Base-by-base conservation (phyloP, 768 basidiomycete species). In the Panellus pusillus region DNA sequence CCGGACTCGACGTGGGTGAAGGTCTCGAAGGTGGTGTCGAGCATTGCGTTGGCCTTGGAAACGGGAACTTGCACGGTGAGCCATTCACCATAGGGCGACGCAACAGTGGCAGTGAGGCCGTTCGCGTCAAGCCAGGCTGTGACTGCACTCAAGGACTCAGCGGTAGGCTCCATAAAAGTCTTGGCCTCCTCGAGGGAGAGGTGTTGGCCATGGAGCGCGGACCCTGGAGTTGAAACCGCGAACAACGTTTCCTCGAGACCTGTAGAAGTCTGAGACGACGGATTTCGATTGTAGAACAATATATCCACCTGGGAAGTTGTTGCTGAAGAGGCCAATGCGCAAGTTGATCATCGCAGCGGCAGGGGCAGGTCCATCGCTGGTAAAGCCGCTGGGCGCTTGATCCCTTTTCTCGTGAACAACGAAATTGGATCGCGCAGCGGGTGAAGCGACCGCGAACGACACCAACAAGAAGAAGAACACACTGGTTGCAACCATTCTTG, bases 71-170 rank as follows among this genome's bases (percentile, higher is more conserved):
- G 64, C 36, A 79, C 66, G 9, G 66, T 71, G 12, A 81, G 65
- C 80, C 79, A 81, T 44, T 81, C 81, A 15, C 69, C 67, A 1
- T 79, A 77, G 2, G 74, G 70, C 17, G 80, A 77, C 9, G 71
- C 70, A n/a, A 65, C 50, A 6, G 73, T 54, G 48, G 68, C 61
- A 31, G 69, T 66, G 27, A 82, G 65, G 18, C 77, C 80, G 40
- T 79, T 68, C 0, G 68, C 68, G 1, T 68, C 68, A 7, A 81
- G 66, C 80, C 81, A 82, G 47, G 19, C 36, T 8, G 54, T 56
- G 27, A 60, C 58, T 1, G 64, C 57, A 31, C 63, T 58, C 6
- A 78, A 20, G 15, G 73, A 73, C 49, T 74, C 70, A 0, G 66
- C 62, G 38, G 70, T 65, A 0, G 81, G 79, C n/a, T 72, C 69